Base-by-base conservation (phyloP, 2,329 filamentous ascomycete genomes). In the Aspergillus piperis region DNA sequence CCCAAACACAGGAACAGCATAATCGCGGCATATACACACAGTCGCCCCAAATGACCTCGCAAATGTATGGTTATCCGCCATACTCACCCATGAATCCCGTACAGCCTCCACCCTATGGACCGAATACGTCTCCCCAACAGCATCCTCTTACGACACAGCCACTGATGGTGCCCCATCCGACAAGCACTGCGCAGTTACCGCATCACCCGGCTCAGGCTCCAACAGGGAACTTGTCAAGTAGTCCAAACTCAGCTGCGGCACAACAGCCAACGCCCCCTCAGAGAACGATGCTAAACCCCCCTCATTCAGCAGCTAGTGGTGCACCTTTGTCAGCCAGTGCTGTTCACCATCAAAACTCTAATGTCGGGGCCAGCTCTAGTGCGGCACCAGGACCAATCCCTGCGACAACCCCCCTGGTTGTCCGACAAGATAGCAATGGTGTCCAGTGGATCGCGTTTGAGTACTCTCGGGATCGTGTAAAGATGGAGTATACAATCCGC, bases 401-500 rank as follows among this genome's bases (percentile, higher is more conserved):
- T 11, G 95, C 95, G 0, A 99, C 95, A 2, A 98, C 95, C 0
- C 95, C 95, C 0, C 82, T 97, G 8, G 93, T 98, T 8, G 94
- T 98, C 23, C 84, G 93, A 66, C 94, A 98, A 77, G 95, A 98
- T 70, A 90, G 91, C 72, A 98, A 96, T 67, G 95, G 95, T 8
- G 94, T 98, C 6, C 95, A 98, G 77, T 98, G 95, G 95, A 98
- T 98, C 71, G 92, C 92, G 0, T 99, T 98, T 64, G 95, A 99
- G 76, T 99, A 99, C 75, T 98, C 94, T 10, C 88, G 94, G 62
- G 94, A 99, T 73, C 86, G 94, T 49, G 93, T 98, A 67, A 99
- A 99, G 86, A 96, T 98, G 92, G 93, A 98, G 78, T 99, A 99
- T 79, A 97, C 93, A 1, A 99, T 99, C 70, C 89, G 95, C 55